Conservation (phyloP, 2,329 filamentous ascomycete genomes). For the Cylindrodendrum hubeiense region DNA sequence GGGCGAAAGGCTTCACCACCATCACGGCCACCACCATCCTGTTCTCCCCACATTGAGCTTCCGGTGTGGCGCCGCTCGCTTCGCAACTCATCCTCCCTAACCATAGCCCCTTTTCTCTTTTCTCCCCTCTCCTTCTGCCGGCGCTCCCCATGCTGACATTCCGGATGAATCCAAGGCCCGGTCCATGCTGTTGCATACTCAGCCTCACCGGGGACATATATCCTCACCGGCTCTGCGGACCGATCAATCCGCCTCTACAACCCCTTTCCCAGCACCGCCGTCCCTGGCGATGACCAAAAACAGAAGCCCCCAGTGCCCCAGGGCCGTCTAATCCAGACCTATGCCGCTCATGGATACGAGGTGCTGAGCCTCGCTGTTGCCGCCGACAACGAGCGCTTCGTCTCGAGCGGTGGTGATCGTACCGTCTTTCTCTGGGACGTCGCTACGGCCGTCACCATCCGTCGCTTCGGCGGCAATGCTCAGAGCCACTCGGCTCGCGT, state of each 20-base stretch:
- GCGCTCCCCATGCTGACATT: conserved; percentile 28
- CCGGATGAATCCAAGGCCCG: conserved; percentile 62
- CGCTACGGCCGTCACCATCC: conserved; percentile 79
- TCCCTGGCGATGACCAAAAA: conserved; percentile 42
- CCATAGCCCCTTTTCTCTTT: neutral
- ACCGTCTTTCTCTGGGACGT: conserved; percentile 97
- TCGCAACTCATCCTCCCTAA: neutral
- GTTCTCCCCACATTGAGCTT: conserved; percentile 20
- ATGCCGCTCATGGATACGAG: conserved; percentile 91
- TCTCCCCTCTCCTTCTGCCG: neutral
- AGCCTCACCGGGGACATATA: conserved; percentile 77
- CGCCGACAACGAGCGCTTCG: conserved; percentile 85
- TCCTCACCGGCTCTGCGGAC: conserved; percentile 89
- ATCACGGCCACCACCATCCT: neutral
- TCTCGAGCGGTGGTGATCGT: conserved; percentile 90
- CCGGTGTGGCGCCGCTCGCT: conserved; percentile 30
- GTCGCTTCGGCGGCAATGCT: conserved; percentile 74
- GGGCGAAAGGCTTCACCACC: neutral
- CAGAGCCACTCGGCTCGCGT: conserved; percentile 78
- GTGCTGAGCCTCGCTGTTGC: conserved; percentile 84
- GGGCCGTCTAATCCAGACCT: conserved; percentile 84
- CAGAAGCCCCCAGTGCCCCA: conserved; percentile 52
- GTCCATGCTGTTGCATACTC: conserved; percentile 81
- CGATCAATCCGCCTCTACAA: conserved; percentile 90
- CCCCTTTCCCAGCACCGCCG: conserved; percentile 66